These are phyloP conservation scores for Reticulascus tulasneorum DNA, from an alignment of 2,329 filamentous ascomycete genomes.

Conservation along the genomic window DNA sequence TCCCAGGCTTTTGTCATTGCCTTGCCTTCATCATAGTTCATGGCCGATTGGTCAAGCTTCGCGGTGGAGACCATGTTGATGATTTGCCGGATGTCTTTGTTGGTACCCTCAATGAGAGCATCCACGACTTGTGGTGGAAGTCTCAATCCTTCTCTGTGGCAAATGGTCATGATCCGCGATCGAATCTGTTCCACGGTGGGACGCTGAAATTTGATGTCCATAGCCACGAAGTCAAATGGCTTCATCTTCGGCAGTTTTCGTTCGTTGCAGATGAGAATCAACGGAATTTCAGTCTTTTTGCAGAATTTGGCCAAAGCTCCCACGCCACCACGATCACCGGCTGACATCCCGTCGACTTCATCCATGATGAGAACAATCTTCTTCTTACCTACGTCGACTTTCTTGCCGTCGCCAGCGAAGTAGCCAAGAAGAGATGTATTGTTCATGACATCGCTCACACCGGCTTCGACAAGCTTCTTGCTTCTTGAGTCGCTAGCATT, in stretches of 20 bases:
- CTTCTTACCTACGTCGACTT: conserved; percentile 77
- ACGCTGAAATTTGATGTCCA: conserved; percentile 80
- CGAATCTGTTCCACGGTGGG: conserved; percentile 89
- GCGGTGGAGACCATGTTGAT: conserved; percentile 98
- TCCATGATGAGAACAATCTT: conserved; percentile 98
- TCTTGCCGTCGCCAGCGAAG: conserved; percentile 79
- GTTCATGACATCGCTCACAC: conserved; percentile 85
- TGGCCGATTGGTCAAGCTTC: conserved; percentile 76
- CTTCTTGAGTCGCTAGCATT: conserved; percentile 95
- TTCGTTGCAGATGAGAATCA: conserved; percentile 98
- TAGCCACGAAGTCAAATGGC: conserved; percentile 84
- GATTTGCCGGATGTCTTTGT: conserved; percentile 94
- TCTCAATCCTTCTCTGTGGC: conserved; percentile 84
- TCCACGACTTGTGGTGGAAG: conserved; percentile 81
- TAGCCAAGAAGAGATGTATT: conserved; percentile 91
- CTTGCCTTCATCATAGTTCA: conserved; percentile 84
- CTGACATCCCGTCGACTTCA: conserved; percentile 98
- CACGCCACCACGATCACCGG: conserved; percentile 91
- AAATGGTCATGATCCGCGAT: conserved; percentile 91
- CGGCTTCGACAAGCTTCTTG: conserved; percentile 89
- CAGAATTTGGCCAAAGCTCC: conserved; percentile 91
- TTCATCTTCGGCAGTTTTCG: conserved; percentile 94
- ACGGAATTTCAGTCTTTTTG: conserved; percentile 89
- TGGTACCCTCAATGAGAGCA: conserved; percentile 89
- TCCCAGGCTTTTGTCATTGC: conserved; percentile 97